A percentile compares a stretch with the other conserved stretches of the same genome.
Conservation (phyloP, 208 protist genomes). For the Endotrypanum monterogeii region DNA sequence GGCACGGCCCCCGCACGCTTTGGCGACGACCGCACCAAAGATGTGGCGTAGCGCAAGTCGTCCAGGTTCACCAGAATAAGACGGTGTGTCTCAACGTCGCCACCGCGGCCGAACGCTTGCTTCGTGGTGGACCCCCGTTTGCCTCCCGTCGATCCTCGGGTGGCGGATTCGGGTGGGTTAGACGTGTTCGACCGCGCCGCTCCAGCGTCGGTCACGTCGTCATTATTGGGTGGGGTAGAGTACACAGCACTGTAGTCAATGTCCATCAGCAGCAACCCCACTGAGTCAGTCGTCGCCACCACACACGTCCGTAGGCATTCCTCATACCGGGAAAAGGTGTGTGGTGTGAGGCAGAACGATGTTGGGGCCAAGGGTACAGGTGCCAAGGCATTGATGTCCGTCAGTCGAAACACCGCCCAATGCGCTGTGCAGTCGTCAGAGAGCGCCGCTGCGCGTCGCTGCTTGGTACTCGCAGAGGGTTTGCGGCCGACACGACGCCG, state of each 20-base stretch:
- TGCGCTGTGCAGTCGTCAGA: constrained; percentile 13
- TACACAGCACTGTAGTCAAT: constrained; percentile 57
- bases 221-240: not conserved
- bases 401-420: constrained; percentile 31
- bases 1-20: constrained; percentile 22
- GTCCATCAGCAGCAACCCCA: constrained; percentile 53
- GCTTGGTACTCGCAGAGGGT: constrained; percentile 3
- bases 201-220: not conserved
- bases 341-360: not conserved
- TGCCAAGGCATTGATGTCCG: constrained; percentile 1
- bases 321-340: constrained; percentile 16
- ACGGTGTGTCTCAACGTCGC: not conserved
- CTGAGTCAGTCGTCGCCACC: constrained; percentile 45
- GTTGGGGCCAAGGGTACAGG: not conserved
- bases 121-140: not conserved
- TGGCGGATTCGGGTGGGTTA: not conserved
- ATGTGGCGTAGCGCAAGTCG: constrained; percentile 42
- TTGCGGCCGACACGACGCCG: not conserved
- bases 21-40: constrained; percentile 38
- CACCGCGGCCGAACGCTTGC: constrained; percentile 1
- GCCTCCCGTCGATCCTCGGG: not conserved
- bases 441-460: not conserved
- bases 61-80: constrained; percentile 47
- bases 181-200: constrained; percentile 6
- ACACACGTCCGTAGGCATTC: constrained; percentile 48